Conservation (phyloP, 225 moss, liverwort and hornwort species). For the Ulota crispa region DNA sequence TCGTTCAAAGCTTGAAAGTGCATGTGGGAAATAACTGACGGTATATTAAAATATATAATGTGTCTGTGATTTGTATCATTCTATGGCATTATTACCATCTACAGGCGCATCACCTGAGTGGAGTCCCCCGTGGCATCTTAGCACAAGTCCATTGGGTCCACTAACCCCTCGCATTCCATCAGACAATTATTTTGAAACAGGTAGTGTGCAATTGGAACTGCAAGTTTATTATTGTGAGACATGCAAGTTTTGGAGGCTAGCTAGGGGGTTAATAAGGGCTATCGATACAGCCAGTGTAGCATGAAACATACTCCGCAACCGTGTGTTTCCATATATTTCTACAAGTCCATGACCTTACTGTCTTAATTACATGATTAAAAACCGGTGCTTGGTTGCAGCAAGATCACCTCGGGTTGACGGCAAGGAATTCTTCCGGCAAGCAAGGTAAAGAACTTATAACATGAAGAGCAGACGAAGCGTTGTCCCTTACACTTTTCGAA, state of each 20-base stretch:
- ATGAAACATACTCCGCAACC: neutral
- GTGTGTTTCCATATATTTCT: neutral
- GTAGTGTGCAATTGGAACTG: slow-evolving; percentile 34
- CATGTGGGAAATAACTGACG: neutral
- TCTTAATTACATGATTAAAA: neutral
- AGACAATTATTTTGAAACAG: slow-evolving; percentile 19
- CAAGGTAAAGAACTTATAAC: slow-evolving; percentile 29
- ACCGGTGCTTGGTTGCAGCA: slow-evolving; percentile 25
- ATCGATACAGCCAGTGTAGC: neutral
- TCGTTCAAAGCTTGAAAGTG: slow-evolving; percentile 14
- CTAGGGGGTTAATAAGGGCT: neutral
- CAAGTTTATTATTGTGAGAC: neutral
- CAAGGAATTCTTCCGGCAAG: slow-evolving; percentile 53
- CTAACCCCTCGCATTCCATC: slow-evolving; percentile 38
- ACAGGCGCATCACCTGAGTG: slow-evolving; percentile 31
- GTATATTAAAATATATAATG: slow-evolving; percentile 1
- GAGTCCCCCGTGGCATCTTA: slow-evolving; percentile 27
- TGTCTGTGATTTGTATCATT: slow-evolving; percentile 11
- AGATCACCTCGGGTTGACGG: slow-evolving; percentile 46
- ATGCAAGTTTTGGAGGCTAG: neutral
- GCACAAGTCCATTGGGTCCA: slow-evolving; percentile 35
- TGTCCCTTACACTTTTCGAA: neutral
- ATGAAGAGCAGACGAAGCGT: neutral
- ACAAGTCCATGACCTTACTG: neutral
- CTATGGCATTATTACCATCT: slow-evolving; percentile 21